Base-by-base conservation (phyloP, 2,329 filamentous ascomycete genomes). In the Clarireedia hainanense region DNA sequence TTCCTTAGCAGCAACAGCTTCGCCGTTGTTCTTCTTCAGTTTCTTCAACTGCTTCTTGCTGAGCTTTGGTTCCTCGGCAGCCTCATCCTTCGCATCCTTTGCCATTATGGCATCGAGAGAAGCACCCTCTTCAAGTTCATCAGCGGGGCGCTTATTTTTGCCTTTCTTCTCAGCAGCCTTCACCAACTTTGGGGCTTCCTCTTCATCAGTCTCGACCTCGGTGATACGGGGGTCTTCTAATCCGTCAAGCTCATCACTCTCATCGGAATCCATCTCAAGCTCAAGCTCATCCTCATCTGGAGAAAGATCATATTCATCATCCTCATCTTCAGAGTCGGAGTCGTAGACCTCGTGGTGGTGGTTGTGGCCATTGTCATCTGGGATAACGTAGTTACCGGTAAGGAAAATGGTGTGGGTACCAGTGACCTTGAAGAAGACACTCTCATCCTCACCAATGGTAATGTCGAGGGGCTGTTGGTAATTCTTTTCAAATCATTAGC, bases 1-100 rank as follows among this genome's bases (percentile, higher is more conserved):
- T 47, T 74, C 71, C 65, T 85, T 81, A 46, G 76, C 75, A 51
- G 79, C 74, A 58, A 87, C 83, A 58, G 94, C 85, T 71, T 96
- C 88, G 64, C 92, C 94, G 72, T 95, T 89, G 80, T 97, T 97
- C 81, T 96, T 96, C 85, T 95, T 95, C 63, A 92, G 81, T 81
- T 96, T 96, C 86, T 99, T 97, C 68, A 88, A 81, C 74, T 97
- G 89, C 79, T 96, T 96, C 82, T 96, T 96, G 81, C 85, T 91
- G 61, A 91, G 80, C 77, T 91, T 91, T 64, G 79, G 71, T 65
- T 91, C 86, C 63, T 83, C 81, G 26, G 46, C 39, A n/a, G 47
- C 47, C 62, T 75, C 74, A n/a, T 70, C 69, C 61, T 75, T 73
- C 69, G 84, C 78, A 58, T 78, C 80, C 75, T 94, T 92, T 72